Evolutionary conservation across 768 basidiomycete genomes (phyloP), one percentile per base, ranked within the genome.

Genomic region (Dacryopinax spathularia): DNA sequence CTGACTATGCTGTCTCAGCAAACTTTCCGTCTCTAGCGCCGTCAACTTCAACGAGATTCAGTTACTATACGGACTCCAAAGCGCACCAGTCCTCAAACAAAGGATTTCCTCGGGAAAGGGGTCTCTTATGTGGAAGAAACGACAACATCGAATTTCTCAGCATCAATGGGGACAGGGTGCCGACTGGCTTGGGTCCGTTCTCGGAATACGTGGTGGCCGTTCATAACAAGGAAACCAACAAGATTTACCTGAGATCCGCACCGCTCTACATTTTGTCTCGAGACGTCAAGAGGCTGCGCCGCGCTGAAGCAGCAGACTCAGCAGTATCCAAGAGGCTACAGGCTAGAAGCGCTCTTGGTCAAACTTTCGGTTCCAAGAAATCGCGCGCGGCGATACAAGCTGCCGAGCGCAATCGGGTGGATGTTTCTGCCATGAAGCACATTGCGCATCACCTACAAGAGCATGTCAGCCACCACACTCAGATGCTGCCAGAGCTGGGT

Each of bases 281-380:
- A 36, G 81, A 84, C 25, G 90, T 95, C 65, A 98, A 95, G 73
- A 84, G 80, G 34, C 76, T 84, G 36, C 73, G 78, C 18, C 76
- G 82, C 15, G 74, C 80, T 2, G 74, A 78, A 13, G 80, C 80
- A 7, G 80, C 83, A 16, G 36, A 60, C 63, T 61, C 59, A 61
- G 73, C 77, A 9, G 75, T 82, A 60, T 68, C 78, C 56, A 81
- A 84, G 64, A 84, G 81, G 64, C 75, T 80, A 37, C 80, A 85
- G 60, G 86, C 86, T 16, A 81, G 86, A 39, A 88, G 82, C 62
- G 79, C 82, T n/a, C 82, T 99, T 1, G 93, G 95, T 33, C 87
- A 92, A 72, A 83, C 88, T 1, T 99, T 99, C 67, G 95, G 95
- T 22, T 95, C 93, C 27, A 90, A 92, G 76, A 98, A 96, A 72